Evolutionary conservation across 108 stramenopile genomes (phyloP).

Genomic region (Nitzschia sp.): DNA sequence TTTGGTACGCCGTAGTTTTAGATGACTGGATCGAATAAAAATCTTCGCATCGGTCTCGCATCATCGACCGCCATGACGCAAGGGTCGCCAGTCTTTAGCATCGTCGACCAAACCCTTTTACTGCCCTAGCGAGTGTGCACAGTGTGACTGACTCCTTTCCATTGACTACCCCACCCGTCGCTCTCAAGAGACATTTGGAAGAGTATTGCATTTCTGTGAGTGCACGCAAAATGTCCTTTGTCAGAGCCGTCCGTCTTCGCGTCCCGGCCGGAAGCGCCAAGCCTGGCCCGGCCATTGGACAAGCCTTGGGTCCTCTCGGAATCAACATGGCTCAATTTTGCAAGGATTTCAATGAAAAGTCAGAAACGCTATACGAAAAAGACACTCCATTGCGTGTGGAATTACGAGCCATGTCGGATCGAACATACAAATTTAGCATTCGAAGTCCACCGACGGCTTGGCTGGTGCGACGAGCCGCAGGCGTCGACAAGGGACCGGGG

Average conservation of each 20-base stretch:
- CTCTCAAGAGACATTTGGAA: too few species aligned
- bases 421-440: slow-evolving; percentile 82
- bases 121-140: too few species aligned
- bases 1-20: too few species aligned
- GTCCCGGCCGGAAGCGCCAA: slow-evolving; percentile 74
- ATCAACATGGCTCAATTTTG: slow-evolving; percentile 97
- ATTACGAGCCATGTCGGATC: slow-evolving; percentile 78
- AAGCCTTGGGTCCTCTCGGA: slow-evolving; percentile 93
- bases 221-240: slow-evolving; percentile 83
- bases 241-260: slow-evolving; percentile 71
- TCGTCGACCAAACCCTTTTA: too few species aligned
- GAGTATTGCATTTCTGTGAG: too few species aligned
- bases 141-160: too few species aligned
- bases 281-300: slow-evolving; percentile 92
- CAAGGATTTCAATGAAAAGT: slow-evolving; percentile 91
- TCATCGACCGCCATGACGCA: too few species aligned
- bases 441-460: slow-evolving; percentile 85
- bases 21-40: too few species aligned
- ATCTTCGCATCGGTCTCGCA: too few species aligned
- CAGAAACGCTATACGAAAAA: slow-evolving; percentile 66
- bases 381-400: slow-evolving; percentile 75
- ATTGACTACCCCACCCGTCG: too few species aligned
- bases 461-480: slow-evolving; percentile 77
- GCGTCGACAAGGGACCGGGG: slow-evolving; percentile 76
- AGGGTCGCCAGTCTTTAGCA: too few species aligned